A percentile compares a stretch with the other conserved stretches of the same genome.
Conservation (phyloP, 2,329 filamentous ascomycete species). For the Aureobasidium leucospermi region DNA sequence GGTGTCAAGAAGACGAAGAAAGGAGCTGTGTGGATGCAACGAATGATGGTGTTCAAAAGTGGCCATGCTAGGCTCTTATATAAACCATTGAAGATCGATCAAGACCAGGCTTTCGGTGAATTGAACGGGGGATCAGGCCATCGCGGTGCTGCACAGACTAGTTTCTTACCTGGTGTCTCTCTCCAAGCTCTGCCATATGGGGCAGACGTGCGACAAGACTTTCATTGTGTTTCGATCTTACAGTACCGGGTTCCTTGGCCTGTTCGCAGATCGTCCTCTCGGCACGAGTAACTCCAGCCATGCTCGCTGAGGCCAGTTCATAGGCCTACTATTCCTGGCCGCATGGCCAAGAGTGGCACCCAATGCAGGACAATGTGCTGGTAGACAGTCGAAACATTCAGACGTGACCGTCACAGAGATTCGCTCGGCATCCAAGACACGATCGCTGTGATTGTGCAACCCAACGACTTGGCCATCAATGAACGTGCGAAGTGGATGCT, state of each 20-base stretch:
- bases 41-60: background rate
- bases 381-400: background rate
- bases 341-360: background rate
- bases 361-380: background rate
- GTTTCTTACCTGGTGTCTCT: background rate
- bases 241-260: constrained; percentile 2
- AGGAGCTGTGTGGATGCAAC: background rate
- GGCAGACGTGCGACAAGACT: background rate
- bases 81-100: background rate
- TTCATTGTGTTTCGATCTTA: constrained; percentile 5
- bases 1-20: background rate
- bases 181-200: background rate
- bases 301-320: background rate
- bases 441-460: constrained; percentile 6
- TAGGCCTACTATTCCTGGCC: background rate
- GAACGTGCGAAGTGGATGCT: background rate
- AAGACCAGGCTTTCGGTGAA: background rate
- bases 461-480: constrained; percentile 4
- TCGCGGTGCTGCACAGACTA: background rate
- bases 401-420: background rate
- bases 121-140: background rate
- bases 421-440: background rate
- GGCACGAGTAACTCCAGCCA: background rate
- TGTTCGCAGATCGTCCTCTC: background rate
- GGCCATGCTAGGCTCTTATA: background rate